Evolutionary conservation across 2,329 filamentous ascomycete genomes (phyloP).

Genomic region (Hypoxylon sp.): DNA sequence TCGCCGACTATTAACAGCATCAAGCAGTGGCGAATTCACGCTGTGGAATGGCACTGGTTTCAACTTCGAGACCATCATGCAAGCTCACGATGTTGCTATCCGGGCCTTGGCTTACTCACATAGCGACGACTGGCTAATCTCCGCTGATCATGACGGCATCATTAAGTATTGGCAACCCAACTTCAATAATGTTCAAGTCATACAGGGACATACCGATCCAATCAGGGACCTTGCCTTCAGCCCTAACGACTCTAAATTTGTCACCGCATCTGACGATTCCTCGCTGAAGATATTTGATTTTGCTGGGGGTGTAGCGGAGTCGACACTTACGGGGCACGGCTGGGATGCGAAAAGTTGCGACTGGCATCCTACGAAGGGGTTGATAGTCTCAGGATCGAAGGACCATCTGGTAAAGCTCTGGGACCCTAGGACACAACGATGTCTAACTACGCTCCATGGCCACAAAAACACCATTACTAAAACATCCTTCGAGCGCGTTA

Average conservation of each 20-base stretch:
- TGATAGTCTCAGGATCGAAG: slow-evolving; percentile 96
- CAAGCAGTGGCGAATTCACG: slow-evolving; percentile 97
- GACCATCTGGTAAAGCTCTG: slow-evolving; percentile 97
- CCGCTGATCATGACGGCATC: slow-evolving; percentile 92
- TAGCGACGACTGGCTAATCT: slow-evolving; percentile 96
- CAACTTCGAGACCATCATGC: slow-evolving; percentile 99
- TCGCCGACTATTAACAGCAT: slow-evolving; percentile 88
- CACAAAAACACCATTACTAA: slow-evolving; percentile 98
- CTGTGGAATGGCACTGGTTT: slow-evolving; percentile 99
- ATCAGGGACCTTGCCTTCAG: slow-evolving; percentile 93
- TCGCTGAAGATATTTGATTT: slow-evolving; percentile 97
- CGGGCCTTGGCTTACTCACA: slow-evolving; percentile 89
- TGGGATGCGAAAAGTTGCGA: slow-evolving; percentile 98
- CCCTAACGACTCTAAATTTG: slow-evolving; percentile 94
- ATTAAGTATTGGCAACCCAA: slow-evolving; percentile 99
- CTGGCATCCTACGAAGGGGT: slow-evolving; percentile 95
- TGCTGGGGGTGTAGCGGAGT: slow-evolving; percentile 84
- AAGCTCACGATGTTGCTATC: slow-evolving; percentile 91
- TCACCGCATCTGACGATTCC: slow-evolving; percentile 94
- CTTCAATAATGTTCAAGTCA: slow-evolving; percentile 97
- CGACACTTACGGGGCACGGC: slow-evolving; percentile 88
- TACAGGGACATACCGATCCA: slow-evolving; percentile 89
- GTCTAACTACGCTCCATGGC: slow-evolving; percentile 91
- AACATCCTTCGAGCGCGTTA: slow-evolving; percentile 87
- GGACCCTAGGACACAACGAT: slow-evolving; percentile 93